Percentiles rank a stretch among this genome's conserved stretches.
phyloP scores from a whole-genome alignment of 2,329 filamentous ascomycete genomes.

The Xylaria sp. region DNA sequence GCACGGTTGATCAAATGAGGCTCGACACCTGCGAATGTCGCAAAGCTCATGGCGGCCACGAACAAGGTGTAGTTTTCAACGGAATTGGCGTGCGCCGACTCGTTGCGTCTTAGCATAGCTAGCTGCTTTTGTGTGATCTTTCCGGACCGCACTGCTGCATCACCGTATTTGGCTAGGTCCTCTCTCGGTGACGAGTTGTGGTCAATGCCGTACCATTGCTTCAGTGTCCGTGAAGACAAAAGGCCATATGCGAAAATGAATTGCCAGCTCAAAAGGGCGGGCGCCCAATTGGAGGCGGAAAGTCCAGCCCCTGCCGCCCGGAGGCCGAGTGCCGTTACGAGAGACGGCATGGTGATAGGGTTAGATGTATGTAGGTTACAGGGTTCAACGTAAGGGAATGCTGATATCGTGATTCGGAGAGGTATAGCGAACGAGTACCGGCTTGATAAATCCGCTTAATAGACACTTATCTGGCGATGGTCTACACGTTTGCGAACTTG shows the following conservation, averaged over 20 bases:
- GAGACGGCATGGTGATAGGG: slow-evolving; percentile 32
- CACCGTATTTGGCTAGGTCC: slow-evolving; percentile 58
- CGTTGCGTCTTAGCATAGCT: slow-evolving; percentile 55
- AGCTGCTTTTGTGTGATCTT: slow-evolving; percentile 56
- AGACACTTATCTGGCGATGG: neutral
- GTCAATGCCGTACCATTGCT: slow-evolving; percentile 56
- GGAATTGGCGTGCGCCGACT: slow-evolving; percentile 59
- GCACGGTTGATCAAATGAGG: slow-evolving; percentile 51
- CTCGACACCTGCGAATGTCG: slow-evolving; percentile 53
- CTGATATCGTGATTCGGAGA: neutral
- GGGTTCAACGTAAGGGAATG: neutral
- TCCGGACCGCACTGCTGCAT: slow-evolving; percentile 54
- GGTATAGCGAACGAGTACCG: neutral
- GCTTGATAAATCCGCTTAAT: neutral
- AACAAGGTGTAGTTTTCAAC: slow-evolving; percentile 56
- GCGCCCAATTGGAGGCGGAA: slow-evolving; percentile 38
- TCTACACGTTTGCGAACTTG: neutral
- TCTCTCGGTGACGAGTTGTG: slow-evolving; percentile 59
- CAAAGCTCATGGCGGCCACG: slow-evolving; percentile 51
- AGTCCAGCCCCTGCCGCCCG: slow-evolving; percentile 31
- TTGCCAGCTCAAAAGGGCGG: slow-evolving; percentile 52
- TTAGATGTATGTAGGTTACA: neutral
- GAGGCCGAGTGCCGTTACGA: slow-evolving; percentile 46
- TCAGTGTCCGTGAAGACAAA: slow-evolving; percentile 56
- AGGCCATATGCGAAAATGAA: slow-evolving; percentile 57